Conservation (phyloP, 176 grass and related monocot species). For the Oryza punctata region DNA sequence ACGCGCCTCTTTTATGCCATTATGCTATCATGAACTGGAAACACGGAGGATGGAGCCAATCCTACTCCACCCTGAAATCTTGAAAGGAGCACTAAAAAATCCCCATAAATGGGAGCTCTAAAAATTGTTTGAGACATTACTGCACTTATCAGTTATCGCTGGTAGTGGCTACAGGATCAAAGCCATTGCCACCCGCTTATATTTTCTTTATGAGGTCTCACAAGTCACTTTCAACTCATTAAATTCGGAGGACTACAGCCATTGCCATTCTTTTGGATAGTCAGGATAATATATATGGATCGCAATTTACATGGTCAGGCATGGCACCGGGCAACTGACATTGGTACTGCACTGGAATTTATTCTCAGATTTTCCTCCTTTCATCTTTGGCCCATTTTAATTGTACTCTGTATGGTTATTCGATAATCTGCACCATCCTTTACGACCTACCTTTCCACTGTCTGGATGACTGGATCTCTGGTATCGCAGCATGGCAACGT, state of each 20-base stretch:
- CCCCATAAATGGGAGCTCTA: background rate
- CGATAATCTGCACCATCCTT: conserved; percentile 49
- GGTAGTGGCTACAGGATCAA: background rate
- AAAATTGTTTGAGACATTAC: background rate
- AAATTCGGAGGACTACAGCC: background rate
- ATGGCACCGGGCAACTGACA: background rate
- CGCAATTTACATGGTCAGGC: conserved; percentile 9
- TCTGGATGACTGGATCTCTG: background rate
- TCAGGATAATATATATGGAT: conserved; percentile 26
- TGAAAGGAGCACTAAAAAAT: conserved; percentile 4
- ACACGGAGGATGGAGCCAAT: background rate
- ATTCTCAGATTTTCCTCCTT: conserved; percentile 31
- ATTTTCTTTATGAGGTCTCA: background rate
- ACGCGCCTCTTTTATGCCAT: background rate
- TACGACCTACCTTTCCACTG: conserved; percentile 13
- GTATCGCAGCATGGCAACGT: background rate
- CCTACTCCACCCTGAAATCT: background rate
- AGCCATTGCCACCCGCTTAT: conserved; percentile 9
- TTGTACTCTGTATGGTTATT: conserved; percentile 26
- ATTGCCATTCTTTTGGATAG: conserved; percentile 16
- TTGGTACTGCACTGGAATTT: conserved; percentile 27
- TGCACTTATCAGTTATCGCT: conserved; percentile 18
- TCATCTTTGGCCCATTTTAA: conserved; percentile 20
- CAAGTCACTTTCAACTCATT: background rate
- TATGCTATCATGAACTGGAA: background rate